Evolutionary conservation across 1,139 yeast species (phyloP).

Genomic region (Suhomyces chickasaworum): DNA sequence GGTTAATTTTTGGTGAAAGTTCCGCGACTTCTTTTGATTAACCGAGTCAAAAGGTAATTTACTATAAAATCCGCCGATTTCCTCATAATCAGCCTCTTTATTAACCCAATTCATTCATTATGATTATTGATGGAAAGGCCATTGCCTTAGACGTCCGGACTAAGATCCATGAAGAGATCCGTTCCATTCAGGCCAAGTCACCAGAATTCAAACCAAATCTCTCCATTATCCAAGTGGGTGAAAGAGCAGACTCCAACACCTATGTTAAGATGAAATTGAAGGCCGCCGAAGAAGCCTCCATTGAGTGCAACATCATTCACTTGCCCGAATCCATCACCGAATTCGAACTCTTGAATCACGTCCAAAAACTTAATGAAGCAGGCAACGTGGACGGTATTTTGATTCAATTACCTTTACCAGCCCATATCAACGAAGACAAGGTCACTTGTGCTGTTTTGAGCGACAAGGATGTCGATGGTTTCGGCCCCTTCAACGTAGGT

Average conservation of each 20-base stretch:
- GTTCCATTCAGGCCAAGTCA: conserved; percentile 52
- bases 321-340: conserved; percentile 65
- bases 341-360: conserved; percentile 57
- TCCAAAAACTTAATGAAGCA: conserved; percentile 67
- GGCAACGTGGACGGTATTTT: conserved; percentile 80
- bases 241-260: conserved; percentile 87
- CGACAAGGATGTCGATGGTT: conserved; percentile 94
- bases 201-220: conserved; percentile 73
- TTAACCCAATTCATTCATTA: background rate
- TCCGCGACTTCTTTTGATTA: conserved; percentile 2
- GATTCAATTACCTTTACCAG: conserved; percentile 89
- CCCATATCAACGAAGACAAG: conserved; percentile 73
- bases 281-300: conserved; percentile 86
- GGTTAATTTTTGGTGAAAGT: background rate
- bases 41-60: conserved; percentile 17
- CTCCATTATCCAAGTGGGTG: conserved; percentile 88
- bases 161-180: conserved; percentile 56
- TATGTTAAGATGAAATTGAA: conserved; percentile 92
- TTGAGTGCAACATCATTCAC: conserved; percentile 67
- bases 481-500: conserved; percentile 87
- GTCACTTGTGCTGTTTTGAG: conserved; percentile 77
- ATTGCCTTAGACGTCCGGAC: conserved; percentile 60
- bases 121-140: conserved; percentile 68
- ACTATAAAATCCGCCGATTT: conserved; percentile 9
- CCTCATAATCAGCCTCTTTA: background rate